Base-by-base conservation (phyloP, 2,329 filamentous ascomycete species). In the Waltergamsia citrina region DNA sequence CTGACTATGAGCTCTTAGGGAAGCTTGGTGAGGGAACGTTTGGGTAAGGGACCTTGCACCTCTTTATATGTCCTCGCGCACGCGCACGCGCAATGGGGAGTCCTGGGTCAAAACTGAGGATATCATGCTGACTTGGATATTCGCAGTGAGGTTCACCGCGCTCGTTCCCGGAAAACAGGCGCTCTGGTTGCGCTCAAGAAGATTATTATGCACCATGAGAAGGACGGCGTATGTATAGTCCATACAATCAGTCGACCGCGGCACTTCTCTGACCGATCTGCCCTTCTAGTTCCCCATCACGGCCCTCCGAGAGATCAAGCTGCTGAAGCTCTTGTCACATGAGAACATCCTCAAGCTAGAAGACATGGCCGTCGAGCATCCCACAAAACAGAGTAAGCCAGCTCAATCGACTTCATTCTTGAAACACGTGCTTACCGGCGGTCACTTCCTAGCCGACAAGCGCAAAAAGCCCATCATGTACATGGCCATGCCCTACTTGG, bases 141-240 rank as follows among this genome's bases (percentile, higher is more conserved):
- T 14, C 7, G 10, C 41, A 83, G 81, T 45, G 87, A 96, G 63
- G 92, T 96, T 25, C 86, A 94, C 58, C 92, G 90, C 51, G 92
- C 87, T 40, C 75, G 75, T 41, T 86, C 83, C 19, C 80, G 76
- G 49, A 82, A 73, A 49, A 84, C 78, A 2, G 81, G 84, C 35
- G 70, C 74, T 17, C 59, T 90, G 29, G 83, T 94, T 40, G 92
- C 92, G 4, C 60, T 98, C 51, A 98, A 98, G 67, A 96, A 96
- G 71, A 98, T 98, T 45, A 77, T 98, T 44, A 95, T 96, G 85
- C 92, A 96, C 57, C 94, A 96, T 57, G 92, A 98, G 65, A 96
- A 95, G 57, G 92, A 98, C 59, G 92, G 92, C 32, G 80, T 85
- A 60, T 48, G 78, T 62, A 28, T 21, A 19, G 23, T 15, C 16